Base-by-base conservation (phyloP, 331 rosid species). In the Cydonia oblonga region DNA sequence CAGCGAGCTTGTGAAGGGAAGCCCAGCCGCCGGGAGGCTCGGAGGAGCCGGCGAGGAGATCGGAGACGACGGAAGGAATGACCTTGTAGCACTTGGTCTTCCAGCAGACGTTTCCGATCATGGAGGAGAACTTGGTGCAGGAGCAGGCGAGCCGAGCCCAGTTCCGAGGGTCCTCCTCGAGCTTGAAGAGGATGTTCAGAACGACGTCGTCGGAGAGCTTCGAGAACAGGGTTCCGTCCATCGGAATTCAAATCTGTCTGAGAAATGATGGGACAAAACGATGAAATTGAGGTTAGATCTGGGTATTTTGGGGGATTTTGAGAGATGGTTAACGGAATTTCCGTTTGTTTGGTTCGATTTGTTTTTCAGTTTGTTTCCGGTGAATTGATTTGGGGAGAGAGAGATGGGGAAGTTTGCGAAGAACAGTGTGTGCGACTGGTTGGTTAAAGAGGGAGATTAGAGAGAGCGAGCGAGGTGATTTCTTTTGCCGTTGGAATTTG, bases 91-190 rank as follows among this genome's bases (percentile, higher is more conserved):
- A 88, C 80, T 81, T 85, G 44, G 29, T 56, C 26, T 82, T 90
- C 88, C 93, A 91, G 77, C 96, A 95, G 64, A 84, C 79, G 38
- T 73, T 76, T 38, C 84, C 88, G 4, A 89, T 68, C 38, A 90
- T 79, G 11, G 86, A 86, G 4, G 82, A 79, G 88, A 95, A 90
- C 66, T 72, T 88, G 35, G 88, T 81, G 79, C 83, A 87, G 24
- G 90, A 96, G 62, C 96, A 95, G 22, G 96, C 95, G 9, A 91
- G 78, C 8, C 96, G 80, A 9, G 96, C 90, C 97, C 96, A 95
- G 78, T 86, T 84, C 0, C 96, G 89, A 2, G 99, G 99, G 65
- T 95, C 97, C 3, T 85, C 88, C 25, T 89, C 92, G 1, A 95
- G 87, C 62, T 86, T 87, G 71, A 46, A 76, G 72, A 95, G 83